phyloP scores from a whole-genome alignment of 2,329 filamentous ascomycete genomes.

The Scleromitrula shiraiana region DNA sequence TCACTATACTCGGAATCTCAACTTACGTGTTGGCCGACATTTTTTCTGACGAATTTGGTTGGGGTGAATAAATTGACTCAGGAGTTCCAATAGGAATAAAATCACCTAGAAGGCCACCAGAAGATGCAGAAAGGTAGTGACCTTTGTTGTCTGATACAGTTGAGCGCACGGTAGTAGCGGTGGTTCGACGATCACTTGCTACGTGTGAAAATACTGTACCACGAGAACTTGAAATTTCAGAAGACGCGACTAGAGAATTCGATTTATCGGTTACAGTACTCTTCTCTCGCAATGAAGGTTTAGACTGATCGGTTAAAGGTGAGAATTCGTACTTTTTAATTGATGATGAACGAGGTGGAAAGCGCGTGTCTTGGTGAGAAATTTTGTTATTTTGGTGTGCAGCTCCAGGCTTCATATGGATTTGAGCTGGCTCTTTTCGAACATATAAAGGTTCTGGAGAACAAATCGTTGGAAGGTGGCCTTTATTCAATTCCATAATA shows the following conservation, averaged over 20 bases:
- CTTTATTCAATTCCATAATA: constrained; percentile 9
- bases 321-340: background rate
- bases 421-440: constrained; percentile 15
- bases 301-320: background rate
- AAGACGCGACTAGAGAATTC: background rate
- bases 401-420: constrained; percentile 7
- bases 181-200: background rate
- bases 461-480: constrained; percentile 4
- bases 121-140: constrained; percentile 2
- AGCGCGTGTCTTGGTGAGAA: background rate
- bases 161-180: background rate
- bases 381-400: constrained; percentile 6
- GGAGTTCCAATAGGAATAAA: constrained; percentile 6
- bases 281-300: background rate
- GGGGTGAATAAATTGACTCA: constrained; percentile 2
- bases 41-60: background rate
- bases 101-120: constrained; percentile 1
- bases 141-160: constrained; percentile 3
- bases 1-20: no score
- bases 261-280: background rate
- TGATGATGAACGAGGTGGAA: constrained; percentile 4
- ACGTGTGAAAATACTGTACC: background rate
- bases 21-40: background rate
- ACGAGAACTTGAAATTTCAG: background rate
- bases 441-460: constrained; percentile 16